A percentile compares a stretch with the other conserved stretches of the same genome.
Evolutionary conservation across 352 stramenopile genomes (phyloP).

Genomic region (Phytopythium ostracodes): DNA sequence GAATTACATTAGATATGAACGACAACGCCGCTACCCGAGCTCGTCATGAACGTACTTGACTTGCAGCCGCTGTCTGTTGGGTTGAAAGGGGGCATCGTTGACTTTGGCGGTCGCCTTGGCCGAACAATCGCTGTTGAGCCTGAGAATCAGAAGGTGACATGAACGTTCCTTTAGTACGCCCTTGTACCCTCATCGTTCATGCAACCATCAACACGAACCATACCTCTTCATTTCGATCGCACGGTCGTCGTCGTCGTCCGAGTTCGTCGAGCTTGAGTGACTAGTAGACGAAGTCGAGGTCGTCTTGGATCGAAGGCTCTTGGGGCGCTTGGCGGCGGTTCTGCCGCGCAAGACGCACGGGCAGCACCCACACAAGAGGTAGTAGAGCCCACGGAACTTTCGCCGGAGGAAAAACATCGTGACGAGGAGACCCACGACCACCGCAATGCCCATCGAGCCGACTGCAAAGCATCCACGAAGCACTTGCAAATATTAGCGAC

Average conservation of each 20-base stretch:
- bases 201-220: background rate
- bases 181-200: background rate
- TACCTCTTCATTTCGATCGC: constrained; percentile 9
- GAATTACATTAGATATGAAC: background rate
- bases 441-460: constrained; percentile 41
- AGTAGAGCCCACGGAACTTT: constrained; percentile 25
- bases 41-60: constrained; percentile 6
- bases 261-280: constrained; percentile 17
- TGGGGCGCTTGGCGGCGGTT: constrained; percentile 9
- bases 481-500: too few relatives aligned
- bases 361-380: constrained; percentile 2
- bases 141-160: too few relatives aligned
- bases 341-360: constrained; percentile 1
- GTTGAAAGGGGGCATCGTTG: constrained; percentile 1
- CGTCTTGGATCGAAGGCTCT: constrained; percentile 8
- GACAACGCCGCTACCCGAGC: background rate
- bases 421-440: constrained; percentile 42
- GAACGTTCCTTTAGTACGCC: too few relatives aligned
- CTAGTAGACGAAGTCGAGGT: constrained; percentile 4
- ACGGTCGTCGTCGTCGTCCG: constrained; percentile 4
- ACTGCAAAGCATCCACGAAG: constrained; percentile 19
- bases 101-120: constrained; percentile 1
- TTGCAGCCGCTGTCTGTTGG: constrained; percentile 4
- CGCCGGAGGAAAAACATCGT: constrained; percentile 44
- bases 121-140: background rate